A percentile compares a stretch with the other conserved stretches of the same genome.
Conservation (phyloP, 2,329 filamentous ascomycete species). For the Cercospora berteroae region DNA sequence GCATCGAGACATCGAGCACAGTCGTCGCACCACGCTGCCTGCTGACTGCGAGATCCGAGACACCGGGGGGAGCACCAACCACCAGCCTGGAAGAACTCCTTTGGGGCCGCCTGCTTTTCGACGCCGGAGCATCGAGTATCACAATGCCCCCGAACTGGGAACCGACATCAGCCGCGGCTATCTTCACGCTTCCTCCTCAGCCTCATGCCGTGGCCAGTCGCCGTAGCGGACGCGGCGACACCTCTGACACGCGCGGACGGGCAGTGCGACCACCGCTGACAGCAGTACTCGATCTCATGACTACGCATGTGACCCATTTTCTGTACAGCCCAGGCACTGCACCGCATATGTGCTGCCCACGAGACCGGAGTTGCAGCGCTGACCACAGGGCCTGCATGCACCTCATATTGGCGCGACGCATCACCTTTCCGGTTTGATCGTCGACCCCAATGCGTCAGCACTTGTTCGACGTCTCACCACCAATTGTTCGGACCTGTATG, state of each 20-base stretch:
- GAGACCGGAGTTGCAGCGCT: conserved; percentile 19
- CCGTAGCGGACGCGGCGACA: background rate
- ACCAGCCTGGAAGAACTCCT: background rate
- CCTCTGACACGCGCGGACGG: background rate
- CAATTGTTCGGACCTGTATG: conserved; percentile 8
- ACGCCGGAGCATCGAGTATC: conserved; percentile 3
- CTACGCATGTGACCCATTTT: background rate
- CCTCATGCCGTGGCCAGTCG: background rate
- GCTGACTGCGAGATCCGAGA: conserved; percentile 3
- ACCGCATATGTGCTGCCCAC: conserved; percentile 17
- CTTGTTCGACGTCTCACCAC: conserved; percentile 3
- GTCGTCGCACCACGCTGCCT: background rate
- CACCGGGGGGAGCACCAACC: conserved; percentile 2
- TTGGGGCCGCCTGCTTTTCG: conserved; percentile 12
- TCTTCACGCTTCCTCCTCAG: background rate
- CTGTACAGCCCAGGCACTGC: background rate
- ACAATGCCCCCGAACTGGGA: conserved; percentile 1
- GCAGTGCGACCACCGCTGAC: background rate
- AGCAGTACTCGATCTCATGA: background rate
- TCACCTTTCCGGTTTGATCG: conserved; percentile 11
- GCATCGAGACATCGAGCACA: background rate
- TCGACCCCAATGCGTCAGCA: conserved; percentile 14
- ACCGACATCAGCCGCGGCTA: background rate
- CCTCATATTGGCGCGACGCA: conserved; percentile 15
- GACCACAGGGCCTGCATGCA: conserved; percentile 3